phyloP scores from a whole-genome alignment of 2,329 filamentous ascomycete genomes.

The Bipolaris gigantea region DNA sequence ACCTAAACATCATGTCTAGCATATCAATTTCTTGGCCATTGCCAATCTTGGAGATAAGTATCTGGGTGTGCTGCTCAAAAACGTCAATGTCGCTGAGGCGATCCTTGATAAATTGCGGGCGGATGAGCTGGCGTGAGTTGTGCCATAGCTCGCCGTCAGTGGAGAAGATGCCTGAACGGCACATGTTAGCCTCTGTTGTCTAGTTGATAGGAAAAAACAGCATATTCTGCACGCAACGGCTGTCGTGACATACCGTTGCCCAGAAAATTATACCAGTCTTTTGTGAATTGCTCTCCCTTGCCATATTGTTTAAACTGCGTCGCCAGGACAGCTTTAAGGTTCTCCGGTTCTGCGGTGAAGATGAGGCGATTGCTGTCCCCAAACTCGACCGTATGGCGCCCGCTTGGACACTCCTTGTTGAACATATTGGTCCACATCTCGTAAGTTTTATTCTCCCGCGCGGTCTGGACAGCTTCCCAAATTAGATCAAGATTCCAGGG shows the following conservation, averaged over 20 bases:
- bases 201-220: background rate
- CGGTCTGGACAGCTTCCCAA: slow-evolving; percentile 57
- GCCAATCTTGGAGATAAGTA: slow-evolving; percentile 67
- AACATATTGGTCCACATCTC: slow-evolving; percentile 64
- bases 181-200: slow-evolving; percentile 1
- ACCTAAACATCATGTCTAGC: slow-evolving; percentile 74
- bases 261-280: slow-evolving; percentile 74
- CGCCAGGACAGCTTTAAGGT: slow-evolving; percentile 88
- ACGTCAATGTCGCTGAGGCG: slow-evolving; percentile 79
- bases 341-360: slow-evolving; percentile 81
- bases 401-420: slow-evolving; percentile 37
- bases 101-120: slow-evolving; percentile 85
- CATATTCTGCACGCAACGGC: background rate
- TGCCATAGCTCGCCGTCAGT: slow-evolving; percentile 83
- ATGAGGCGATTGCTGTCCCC: slow-evolving; percentile 63
- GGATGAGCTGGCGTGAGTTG: slow-evolving; percentile 74
- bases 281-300: slow-evolving; percentile 75
- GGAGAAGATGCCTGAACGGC: slow-evolving; percentile 56
- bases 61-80: slow-evolving; percentile 77
- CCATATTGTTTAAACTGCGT: slow-evolving; percentile 85
- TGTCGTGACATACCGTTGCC: slow-evolving; percentile 67
- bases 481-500: slow-evolving; percentile 66
- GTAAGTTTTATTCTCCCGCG: slow-evolving; percentile 59
- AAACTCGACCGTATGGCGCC: slow-evolving; percentile 63
- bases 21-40: slow-evolving; percentile 65